phyloP scores from a whole-genome alignment of 2,329 filamentous ascomycete genomes.

The Ascosphaera acerosa region DNA sequence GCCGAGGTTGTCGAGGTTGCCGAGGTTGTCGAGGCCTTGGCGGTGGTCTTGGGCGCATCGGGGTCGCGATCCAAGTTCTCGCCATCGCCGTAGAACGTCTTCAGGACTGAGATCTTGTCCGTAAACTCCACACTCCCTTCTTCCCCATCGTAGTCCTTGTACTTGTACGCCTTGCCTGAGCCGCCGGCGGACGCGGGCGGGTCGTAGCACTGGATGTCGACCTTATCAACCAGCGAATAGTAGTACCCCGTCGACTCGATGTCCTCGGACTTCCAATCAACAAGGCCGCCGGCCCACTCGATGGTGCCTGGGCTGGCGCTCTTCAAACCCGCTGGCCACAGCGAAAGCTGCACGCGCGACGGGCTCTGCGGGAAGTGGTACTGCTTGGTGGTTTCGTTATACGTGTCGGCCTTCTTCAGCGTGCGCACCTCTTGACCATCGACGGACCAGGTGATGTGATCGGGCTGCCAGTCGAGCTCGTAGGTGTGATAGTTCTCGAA shows the following conservation, averaged over 20 bases:
- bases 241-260: slow-evolving; percentile 73
- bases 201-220: slow-evolving; percentile 71
- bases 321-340: slow-evolving; percentile 76
- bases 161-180: slow-evolving; percentile 46
- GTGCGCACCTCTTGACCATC: slow-evolving; percentile 57
- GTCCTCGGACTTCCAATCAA: slow-evolving; percentile 63
- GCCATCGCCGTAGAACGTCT: slow-evolving; percentile 59
- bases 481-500: slow-evolving; percentile 67
- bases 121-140: slow-evolving; percentile 58
- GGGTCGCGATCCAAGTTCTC: slow-evolving; percentile 36
- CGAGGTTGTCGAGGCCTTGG: slow-evolving; percentile 13
- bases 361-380: slow-evolving; percentile 85
- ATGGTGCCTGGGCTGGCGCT: slow-evolving; percentile 65
- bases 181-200: slow-evolving; percentile 43
- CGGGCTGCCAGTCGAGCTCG: slow-evolving; percentile 78
- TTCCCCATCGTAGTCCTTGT: slow-evolving; percentile 36
- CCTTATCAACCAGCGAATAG: slow-evolving; percentile 52
- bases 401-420: slow-evolving; percentile 53
- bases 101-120: slow-evolving; percentile 48
- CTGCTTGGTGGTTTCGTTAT: slow-evolving; percentile 57
- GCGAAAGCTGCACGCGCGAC: slow-evolving; percentile 67
- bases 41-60: not conserved
- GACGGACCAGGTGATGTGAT: slow-evolving; percentile 62
- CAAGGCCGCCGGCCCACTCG: slow-evolving; percentile 70
- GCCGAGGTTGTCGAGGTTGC: slow-evolving; percentile 9